phyloP scores from a whole-genome alignment of 2,329 filamentous ascomycete genomes.

The Cercospora sp. region DNA sequence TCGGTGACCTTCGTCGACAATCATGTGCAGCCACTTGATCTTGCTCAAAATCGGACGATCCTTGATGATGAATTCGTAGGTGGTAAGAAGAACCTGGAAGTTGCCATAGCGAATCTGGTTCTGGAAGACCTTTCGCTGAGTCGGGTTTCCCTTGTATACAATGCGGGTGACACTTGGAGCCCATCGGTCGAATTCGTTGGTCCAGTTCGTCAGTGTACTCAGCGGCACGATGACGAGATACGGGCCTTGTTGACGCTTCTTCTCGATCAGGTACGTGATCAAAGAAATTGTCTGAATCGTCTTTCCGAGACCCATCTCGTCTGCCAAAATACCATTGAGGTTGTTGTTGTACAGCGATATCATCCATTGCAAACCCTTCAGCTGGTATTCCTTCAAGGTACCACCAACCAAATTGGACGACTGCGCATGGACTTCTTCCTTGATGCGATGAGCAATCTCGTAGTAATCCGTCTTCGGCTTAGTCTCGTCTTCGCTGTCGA shows the following conservation, averaged over 20 bases:
- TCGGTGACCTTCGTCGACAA: slow-evolving; percentile 97
- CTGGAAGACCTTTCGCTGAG: slow-evolving; percentile 82
- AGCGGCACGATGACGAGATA: slow-evolving; percentile 96
- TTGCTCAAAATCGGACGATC: slow-evolving; percentile 92
- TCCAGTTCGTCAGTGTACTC: slow-evolving; percentile 98
- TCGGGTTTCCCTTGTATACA: slow-evolving; percentile 95
- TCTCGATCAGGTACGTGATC: slow-evolving; percentile 95
- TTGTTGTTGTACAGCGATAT: slow-evolving; percentile 99
- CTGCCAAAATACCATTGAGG: slow-evolving; percentile 95
- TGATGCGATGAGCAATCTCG: slow-evolving; percentile 91
- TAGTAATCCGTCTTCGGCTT: slow-evolving; percentile 95
- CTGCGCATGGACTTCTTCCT: slow-evolving; percentile 84
- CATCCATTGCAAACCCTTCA: slow-evolving; percentile 99
- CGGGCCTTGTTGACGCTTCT: slow-evolving; percentile 86
- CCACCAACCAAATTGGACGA: slow-evolving; percentile 87
- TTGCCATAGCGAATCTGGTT: slow-evolving; percentile 90
- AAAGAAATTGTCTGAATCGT: slow-evolving; percentile 98
- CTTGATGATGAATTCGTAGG: slow-evolving; percentile 99
- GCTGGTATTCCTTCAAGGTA: slow-evolving; percentile 91
- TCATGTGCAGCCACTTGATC: slow-evolving; percentile 99
- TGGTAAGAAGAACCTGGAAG: slow-evolving; percentile 95
- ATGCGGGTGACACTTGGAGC: slow-evolving; percentile 82
- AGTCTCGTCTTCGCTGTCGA: slow-evolving; percentile 66
- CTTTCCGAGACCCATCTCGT: slow-evolving; percentile 99
- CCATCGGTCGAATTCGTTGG: slow-evolving; percentile 98